Evolutionary conservation across 305 asterid genomes (phyloP).

Genomic region (Fraxinus dipetala): DNA sequence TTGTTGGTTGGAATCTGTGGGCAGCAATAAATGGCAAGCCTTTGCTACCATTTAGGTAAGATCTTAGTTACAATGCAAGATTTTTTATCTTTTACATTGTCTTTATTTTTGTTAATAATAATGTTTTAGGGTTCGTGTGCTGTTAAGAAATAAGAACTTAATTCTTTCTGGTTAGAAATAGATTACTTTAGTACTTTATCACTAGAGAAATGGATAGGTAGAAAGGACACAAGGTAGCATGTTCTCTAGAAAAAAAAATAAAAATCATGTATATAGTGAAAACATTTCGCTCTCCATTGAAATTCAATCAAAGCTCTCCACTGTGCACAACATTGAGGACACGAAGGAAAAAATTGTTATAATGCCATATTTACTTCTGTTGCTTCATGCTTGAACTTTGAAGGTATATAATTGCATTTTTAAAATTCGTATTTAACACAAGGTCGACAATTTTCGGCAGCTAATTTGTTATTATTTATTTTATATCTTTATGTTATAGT

Average conservation of each 20-base stretch:
- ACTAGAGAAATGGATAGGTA: not conserved
- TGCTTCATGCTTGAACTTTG: not conserved
- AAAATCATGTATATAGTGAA: not conserved
- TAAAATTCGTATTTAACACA: not conserved
- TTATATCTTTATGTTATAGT: not conserved
- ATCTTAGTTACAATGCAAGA: constrained; percentile 10
- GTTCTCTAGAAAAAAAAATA: not conserved
- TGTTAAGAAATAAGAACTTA: not conserved
- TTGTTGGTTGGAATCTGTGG: constrained; percentile 98
- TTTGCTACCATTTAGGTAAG: constrained; percentile 83
- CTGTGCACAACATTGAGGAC: not conserved
- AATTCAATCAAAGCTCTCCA: not conserved
- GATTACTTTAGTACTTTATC: not conserved
- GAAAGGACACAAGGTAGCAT: not conserved
- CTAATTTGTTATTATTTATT: not conserved
- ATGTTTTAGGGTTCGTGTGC: not conserved
- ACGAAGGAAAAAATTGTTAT: not conserved
- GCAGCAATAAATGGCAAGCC: constrained; percentile 92
- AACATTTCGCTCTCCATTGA: not conserved
- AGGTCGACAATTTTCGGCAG: not conserved
- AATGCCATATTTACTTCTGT: not conserved
- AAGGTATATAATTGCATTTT: not conserved
- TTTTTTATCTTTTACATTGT: not conserved
- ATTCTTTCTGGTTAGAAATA: not conserved
- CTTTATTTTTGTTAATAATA: not conserved